These are phyloP conservation scores for Ustilago sp. DNA, from an alignment of 1,284 basidiomycete species.

Conservation along the genomic window DNA sequence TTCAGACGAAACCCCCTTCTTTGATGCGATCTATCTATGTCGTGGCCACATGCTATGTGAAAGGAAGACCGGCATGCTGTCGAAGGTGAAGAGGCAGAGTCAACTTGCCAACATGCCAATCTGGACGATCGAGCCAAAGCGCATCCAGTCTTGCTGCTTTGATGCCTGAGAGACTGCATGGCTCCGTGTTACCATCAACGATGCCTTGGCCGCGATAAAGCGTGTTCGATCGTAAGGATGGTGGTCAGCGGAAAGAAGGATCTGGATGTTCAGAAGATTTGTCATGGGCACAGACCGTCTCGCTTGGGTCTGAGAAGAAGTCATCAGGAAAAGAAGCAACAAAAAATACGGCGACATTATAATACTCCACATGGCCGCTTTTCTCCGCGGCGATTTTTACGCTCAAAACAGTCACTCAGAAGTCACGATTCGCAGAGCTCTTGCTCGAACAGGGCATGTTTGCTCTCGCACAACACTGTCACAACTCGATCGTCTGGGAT, in stretches of 20 bases:
- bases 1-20: not conserved
- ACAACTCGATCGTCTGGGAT: not conserved
- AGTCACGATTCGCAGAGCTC: not conserved
- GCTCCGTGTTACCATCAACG: not conserved
- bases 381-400: not conserved
- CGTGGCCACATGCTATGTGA: not conserved
- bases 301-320: not conserved
- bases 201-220: not conserved
- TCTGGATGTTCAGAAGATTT: slow-evolving; percentile 4
- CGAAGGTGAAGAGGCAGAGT: not conserved
- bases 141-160: not conserved
- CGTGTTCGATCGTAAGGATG: not conserved
- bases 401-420: not conserved
- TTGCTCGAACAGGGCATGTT: not conserved
- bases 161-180: not conserved
- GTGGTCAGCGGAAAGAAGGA: not conserved
- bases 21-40: not conserved
- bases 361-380: slow-evolving; percentile 10
- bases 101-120: not conserved
- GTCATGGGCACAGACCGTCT: slow-evolving; percentile 13
- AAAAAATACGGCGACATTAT: not conserved
- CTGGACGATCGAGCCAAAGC: not conserved
- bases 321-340: not conserved
- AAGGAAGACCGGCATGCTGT: not conserved
- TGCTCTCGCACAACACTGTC: not conserved